Percentiles rank a stretch among this genome's conserved stretches.
phyloP scores from a whole-genome alignment of 2,329 filamentous ascomycete species.

The Triangularia setosa region DNA sequence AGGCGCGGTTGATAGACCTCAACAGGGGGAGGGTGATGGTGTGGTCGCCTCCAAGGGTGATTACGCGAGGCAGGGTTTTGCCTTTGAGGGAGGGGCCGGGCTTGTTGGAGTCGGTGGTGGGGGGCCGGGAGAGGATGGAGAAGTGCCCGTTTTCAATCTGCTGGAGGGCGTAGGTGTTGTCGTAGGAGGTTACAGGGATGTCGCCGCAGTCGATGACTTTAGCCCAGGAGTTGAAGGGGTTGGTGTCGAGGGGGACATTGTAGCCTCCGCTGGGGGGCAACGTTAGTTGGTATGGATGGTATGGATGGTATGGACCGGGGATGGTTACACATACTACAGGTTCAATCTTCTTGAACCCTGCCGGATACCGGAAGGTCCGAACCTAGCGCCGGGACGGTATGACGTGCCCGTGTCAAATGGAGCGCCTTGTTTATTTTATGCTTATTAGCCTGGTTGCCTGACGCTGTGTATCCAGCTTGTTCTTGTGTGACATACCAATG shows the following conservation, averaged over 20 bases:
- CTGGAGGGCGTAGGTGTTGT: conserved; percentile 75
- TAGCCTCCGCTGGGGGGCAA: conserved; percentile 66
- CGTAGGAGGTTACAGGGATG: conserved; percentile 79
- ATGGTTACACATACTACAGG: conserved; percentile 64
- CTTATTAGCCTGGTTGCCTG: not conserved
- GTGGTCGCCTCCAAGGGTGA: conserved; percentile 67
- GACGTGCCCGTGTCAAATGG: conserved; percentile 85
- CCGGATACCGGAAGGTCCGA: conserved; percentile 79
- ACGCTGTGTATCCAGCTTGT: not conserved
- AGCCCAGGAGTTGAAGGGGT: conserved; percentile 79
- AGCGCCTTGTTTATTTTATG: conserved; percentile 49
- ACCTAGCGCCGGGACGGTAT: conserved; percentile 78
- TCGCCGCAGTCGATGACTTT: conserved; percentile 80
- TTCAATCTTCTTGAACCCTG: conserved; percentile 83
- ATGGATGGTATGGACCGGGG: conserved; percentile 18
- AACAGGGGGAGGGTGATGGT: conserved; percentile 59
- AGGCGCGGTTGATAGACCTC: conserved; percentile 56
- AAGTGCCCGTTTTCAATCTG: conserved; percentile 87
- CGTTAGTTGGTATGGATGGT: conserved; percentile 30
- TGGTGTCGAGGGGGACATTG: conserved; percentile 75
- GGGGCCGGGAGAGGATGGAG: conserved; percentile 65
- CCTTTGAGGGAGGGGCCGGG: conserved; percentile 66
- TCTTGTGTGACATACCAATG: conserved; percentile 52
- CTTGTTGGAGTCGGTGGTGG: conserved; percentile 64
- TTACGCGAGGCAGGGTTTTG: conserved; percentile 74